These are phyloP conservation scores for Xylariaceae sp. DNA, from an alignment of 2,329 filamentous ascomycete species.

Conservation along the genomic window DNA sequence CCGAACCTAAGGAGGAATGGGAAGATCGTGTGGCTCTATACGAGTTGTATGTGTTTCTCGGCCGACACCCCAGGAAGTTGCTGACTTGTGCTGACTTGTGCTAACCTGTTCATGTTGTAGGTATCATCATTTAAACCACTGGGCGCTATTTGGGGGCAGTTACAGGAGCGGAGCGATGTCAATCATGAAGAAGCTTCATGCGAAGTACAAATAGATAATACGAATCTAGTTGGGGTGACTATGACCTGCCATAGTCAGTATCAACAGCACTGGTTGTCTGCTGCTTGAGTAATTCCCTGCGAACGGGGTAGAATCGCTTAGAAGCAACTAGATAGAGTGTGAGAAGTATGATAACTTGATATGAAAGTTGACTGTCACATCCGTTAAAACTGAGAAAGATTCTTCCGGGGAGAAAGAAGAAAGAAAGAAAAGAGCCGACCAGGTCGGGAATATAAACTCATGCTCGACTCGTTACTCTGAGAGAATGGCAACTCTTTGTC, in stretches of 20 bases:
- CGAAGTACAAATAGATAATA: constrained; percentile 54
- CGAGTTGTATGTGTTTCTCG: constrained; percentile 60
- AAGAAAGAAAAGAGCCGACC: no score
- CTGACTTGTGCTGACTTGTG: neutral
- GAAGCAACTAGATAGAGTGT: neutral
- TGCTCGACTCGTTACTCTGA: neutral
- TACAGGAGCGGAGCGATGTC: constrained; percentile 72
- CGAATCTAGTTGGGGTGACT: neutral
- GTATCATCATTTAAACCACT: constrained; percentile 89
- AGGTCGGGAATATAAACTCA: neutral
- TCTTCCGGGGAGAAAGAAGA: no score
- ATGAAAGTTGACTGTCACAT: no score
- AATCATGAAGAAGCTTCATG: constrained; percentile 71
- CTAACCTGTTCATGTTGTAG: constrained; percentile 38
- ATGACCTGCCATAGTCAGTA: neutral
- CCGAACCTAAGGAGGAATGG: constrained; percentile 77
- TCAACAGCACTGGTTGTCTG: neutral
- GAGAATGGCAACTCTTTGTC: no score
- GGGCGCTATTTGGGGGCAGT: constrained; percentile 74
- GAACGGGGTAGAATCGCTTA: neutral
- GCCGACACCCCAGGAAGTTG: neutral
- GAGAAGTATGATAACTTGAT: no score
- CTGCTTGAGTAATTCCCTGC: neutral
- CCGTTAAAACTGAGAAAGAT: no score
- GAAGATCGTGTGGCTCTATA: constrained; percentile 79